phyloP scores from a whole-genome alignment of 1,284 basidiomycete genomes.

The Somion occarium region DNA sequence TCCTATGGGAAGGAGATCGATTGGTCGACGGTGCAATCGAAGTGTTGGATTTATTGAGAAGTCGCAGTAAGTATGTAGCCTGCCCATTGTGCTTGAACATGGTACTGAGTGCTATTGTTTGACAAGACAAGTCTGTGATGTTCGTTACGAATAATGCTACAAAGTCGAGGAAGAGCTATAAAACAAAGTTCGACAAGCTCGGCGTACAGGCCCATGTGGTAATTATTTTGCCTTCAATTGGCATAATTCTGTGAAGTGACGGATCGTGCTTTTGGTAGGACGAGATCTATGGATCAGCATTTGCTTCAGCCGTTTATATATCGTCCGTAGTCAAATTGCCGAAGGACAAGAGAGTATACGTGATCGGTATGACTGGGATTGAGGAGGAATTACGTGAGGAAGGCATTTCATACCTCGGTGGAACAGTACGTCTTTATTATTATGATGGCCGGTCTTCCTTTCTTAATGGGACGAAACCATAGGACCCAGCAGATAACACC shows the following conservation, averaged over 20 bases:
- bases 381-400: conserved; percentile 90
- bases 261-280: conserved; percentile 45
- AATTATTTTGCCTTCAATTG: conserved; percentile 22
- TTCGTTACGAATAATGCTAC: conserved; percentile 99
- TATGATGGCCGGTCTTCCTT: background rate
- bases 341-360: conserved; percentile 91
- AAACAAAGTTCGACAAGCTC: conserved; percentile 86
- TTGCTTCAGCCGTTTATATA: conserved; percentile 90
- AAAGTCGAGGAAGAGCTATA: conserved; percentile 85
- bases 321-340: conserved; percentile 87
- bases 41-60: conserved; percentile 65
- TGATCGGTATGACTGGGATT: conserved; percentile 89
- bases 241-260: background rate
- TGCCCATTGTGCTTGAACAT: background rate
- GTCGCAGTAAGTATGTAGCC: conserved; percentile 45
- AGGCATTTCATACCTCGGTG: conserved; percentile 79
- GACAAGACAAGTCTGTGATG: conserved; percentile 77
- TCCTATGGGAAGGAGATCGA: conserved; percentile 86
- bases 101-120: conserved; percentile 1
- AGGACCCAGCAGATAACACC: conserved; percentile 84
- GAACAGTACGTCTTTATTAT: conserved; percentile 58
- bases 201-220: conserved; percentile 85
- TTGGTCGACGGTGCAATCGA: conserved; percentile 76
- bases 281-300: conserved; percentile 95
- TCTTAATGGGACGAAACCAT: conserved; percentile 1